Evolutionary conservation across 148 eudicot species (phyloP), one percentile per base, ranked within the genome.

Genomic region (Rhododendron kiyosumense): DNA sequence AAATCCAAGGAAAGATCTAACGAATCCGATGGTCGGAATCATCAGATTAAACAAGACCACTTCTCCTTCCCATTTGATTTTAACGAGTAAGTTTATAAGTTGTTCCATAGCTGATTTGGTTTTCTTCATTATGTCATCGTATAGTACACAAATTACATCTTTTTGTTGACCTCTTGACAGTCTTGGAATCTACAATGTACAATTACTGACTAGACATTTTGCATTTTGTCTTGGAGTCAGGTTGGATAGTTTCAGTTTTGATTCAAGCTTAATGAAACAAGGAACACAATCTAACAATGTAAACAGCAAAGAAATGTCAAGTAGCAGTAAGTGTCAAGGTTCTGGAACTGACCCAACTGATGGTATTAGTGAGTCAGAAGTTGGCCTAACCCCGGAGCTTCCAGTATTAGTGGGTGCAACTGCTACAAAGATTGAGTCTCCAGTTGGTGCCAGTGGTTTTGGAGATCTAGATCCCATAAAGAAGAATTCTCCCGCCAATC

Each of bases 1-100:
- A 94, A 93, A 61, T 73, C 90, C 71, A 90, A 86, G 87, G 95
- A 91, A 82, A 93, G 73, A 78, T 61, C 95, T 67, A 90, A 92
- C 86, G 91, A 87, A 81, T 90, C 94, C 82, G 81, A 83, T 80
- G 82, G 86, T 88, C 90, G 89, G 85, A 90, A 81, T 63, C 77
- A 45, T 84, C 90, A 87, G 85, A 88, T 84, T 77, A 92, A 92
- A 92, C 83, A 87, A 88, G 93, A 91, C 28, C 24, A 82, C 30
- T 94, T 93, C 79, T 71, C 36, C 85, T 93, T 93, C 85, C 73
- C 92, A 69, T 94, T 95, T 86, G 97, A 95, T 88, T 96, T 94
- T 88, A 85, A 92, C 41, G 94, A 92, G 98, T 92, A 91, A 89
- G 94, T 88, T 63, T 84, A 26, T 49, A 73, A 43, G 17, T 20